These are phyloP conservation scores for Ajuga chamaepitys DNA, from an alignment of 257 asterid genomes.

Conservation along the genomic window DNA sequence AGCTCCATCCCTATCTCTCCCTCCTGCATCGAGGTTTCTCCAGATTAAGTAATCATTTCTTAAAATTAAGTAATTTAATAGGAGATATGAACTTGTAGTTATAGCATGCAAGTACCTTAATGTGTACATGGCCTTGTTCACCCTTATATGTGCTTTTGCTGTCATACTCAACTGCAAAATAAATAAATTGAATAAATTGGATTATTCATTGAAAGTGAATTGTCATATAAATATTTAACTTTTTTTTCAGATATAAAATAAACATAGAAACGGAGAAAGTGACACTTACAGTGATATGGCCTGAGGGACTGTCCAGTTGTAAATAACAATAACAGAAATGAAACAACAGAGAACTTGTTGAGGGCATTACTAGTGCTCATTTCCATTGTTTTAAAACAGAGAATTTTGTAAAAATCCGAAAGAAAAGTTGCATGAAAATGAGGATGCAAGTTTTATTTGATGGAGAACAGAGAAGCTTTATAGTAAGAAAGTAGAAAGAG, in stretches of 20 bases:
- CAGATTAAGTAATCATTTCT: too few species aligned
- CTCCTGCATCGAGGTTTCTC: too few species aligned
- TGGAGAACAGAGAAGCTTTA: slow-evolving; percentile 16
- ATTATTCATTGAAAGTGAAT: too few species aligned
- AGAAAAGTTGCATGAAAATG: neutral
- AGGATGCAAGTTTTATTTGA: neutral
- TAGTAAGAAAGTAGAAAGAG: neutral
- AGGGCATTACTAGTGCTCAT: neutral
- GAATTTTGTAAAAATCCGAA: neutral
- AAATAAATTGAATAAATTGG: too few species aligned
- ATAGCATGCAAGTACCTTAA: slow-evolving; percentile 26
- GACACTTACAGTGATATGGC: slow-evolving; percentile 52
- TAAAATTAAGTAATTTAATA: too few species aligned
- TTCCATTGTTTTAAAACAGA: neutral
- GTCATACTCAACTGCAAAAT: slow-evolving; percentile 34
- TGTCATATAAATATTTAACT: too few species aligned
- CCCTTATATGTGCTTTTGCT: slow-evolving; percentile 35
- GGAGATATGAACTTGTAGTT: too few species aligned
- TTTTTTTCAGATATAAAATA: too few species aligned
- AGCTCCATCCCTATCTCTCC: slow-evolving; percentile 61
- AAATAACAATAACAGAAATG: slow-evolving; percentile 32
- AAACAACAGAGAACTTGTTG: slow-evolving; percentile 21
- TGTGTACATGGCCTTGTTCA: slow-evolving; percentile 12
- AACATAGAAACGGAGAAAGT: neutral
- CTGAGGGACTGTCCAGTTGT: slow-evolving; percentile 36